These are phyloP conservation scores for Nemania sp. DNA, from an alignment of 2,329 filamentous ascomycete genomes.

Conservation along the genomic window DNA sequence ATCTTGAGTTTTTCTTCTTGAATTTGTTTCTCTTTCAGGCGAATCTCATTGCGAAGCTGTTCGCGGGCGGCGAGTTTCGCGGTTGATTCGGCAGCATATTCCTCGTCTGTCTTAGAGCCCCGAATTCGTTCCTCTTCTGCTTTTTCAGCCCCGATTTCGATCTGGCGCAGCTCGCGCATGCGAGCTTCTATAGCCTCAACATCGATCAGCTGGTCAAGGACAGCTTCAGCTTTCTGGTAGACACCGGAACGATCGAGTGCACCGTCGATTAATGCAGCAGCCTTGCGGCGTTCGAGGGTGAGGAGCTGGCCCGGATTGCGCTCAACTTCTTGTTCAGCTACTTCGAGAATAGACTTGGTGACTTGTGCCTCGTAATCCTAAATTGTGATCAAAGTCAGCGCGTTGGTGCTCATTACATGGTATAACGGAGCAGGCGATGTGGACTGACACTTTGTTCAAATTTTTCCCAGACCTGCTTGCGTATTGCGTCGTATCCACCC, in stretches of 20 bases:
- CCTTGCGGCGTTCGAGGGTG: constrained; percentile 78
- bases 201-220: constrained; percentile 76
- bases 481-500: constrained; percentile 82
- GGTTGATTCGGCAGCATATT: constrained; percentile 76
- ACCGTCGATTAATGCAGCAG: constrained; percentile 80
- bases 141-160: constrained; percentile 76
- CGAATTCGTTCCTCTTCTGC: constrained; percentile 73
- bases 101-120: constrained; percentile 78
- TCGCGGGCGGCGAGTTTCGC: constrained; percentile 71
- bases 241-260: constrained; percentile 81
- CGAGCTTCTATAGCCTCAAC: constrained; percentile 74
- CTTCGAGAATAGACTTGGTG: constrained; percentile 73
- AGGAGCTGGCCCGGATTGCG: constrained; percentile 78
- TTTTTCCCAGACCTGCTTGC: constrained; percentile 81
- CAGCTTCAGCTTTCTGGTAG: constrained; percentile 76
- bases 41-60: constrained; percentile 69
- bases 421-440: not conserved
- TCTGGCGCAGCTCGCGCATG: constrained; percentile 74
- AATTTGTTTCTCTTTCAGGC: constrained; percentile 68
- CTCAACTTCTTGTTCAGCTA: constrained; percentile 80
- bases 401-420: not conserved
- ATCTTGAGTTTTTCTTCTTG: constrained; percentile 72
- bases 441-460: constrained; percentile 74
- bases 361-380: constrained; percentile 78
- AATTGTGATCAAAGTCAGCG: constrained; percentile 30